Evolutionary conservation across 2,329 filamentous ascomycete species (phyloP).

Genomic region (Raffaelea arxii): DNA sequence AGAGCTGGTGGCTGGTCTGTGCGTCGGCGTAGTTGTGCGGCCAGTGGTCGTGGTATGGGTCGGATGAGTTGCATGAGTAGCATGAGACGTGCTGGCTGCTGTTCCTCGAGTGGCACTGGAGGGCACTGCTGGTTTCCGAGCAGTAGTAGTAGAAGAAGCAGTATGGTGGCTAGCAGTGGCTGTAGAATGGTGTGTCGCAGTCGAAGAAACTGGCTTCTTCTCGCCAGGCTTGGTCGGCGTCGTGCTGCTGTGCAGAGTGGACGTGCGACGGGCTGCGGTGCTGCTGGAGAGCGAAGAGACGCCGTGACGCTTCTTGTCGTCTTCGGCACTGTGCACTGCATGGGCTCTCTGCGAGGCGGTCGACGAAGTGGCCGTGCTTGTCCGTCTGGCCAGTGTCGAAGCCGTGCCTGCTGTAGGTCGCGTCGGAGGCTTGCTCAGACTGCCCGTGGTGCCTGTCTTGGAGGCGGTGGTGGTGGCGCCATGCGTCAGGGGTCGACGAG

Average conservation of each 20-base stretch:
- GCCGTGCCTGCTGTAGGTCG: conserved; percentile 18
- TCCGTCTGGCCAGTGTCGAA: conserved; percentile 17
- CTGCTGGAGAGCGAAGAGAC: conserved; percentile 8
- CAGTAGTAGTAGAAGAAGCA: conserved; percentile 17
- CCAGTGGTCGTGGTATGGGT: conserved; percentile 20
- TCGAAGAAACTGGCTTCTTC: neutral
- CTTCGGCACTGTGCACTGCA: conserved; percentile 24
- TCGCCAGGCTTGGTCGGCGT: neutral
- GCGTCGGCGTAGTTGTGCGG: conserved; percentile 15
- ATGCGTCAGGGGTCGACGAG: conserved; percentile 16
- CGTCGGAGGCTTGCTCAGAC: conserved; percentile 21
- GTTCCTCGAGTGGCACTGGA: too few relatives aligned
- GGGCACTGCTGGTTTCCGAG: conserved; percentile 19
- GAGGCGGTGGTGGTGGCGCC: conserved; percentile 17
- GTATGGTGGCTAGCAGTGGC: neutral
- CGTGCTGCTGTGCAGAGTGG: conserved; percentile 14
- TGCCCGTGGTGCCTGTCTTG: conserved; percentile 19
- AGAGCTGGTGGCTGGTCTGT: conserved; percentile 23
- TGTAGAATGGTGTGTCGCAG: too few relatives aligned
- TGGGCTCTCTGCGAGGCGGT: conserved; percentile 21
- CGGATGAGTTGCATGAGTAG: conserved; percentile 12
- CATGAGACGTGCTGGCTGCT: neutral
- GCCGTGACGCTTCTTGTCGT: conserved; percentile 24
- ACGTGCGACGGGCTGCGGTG: conserved; percentile 22
- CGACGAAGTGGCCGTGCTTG: conserved; percentile 21